Percentiles rank a stretch among this genome's conserved stretches.
phyloP scores from a whole-genome alignment of 768 basidiomycete species.

The Boletus insuetus region DNA sequence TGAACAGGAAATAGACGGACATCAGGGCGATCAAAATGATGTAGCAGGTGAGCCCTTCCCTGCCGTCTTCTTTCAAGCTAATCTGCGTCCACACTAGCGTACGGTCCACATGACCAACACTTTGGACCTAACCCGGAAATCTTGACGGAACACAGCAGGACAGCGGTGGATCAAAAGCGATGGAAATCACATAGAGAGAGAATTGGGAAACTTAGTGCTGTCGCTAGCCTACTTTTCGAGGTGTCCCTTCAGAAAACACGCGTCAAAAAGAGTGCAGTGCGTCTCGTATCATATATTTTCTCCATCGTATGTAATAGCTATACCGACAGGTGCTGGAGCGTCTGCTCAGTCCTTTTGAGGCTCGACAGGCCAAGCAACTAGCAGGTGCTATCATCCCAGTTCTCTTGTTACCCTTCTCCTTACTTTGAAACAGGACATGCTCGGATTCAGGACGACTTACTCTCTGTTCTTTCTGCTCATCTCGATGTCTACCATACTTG shows the following conservation, averaged over 20 bases:
- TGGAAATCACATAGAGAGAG: conserved; percentile 56
- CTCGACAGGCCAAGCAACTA: conserved; percentile 51
- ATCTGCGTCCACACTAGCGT: conserved; percentile 5
- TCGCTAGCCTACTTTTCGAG: conserved; percentile 46
- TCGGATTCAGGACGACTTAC: conserved; percentile 62
- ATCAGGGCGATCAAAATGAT: conserved; percentile 32
- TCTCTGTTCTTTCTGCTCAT: conserved; percentile 64
- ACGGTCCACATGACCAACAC: conserved; percentile 66
- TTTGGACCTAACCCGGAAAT: conserved; percentile 61
- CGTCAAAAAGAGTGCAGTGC: conserved; percentile 23
- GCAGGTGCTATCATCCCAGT: conserved; percentile 38
- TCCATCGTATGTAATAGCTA: not conserved
- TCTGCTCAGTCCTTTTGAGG: conserved; percentile 52
- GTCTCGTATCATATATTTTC: conserved; percentile 6
- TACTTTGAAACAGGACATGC: conserved; percentile 39
- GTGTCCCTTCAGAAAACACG: conserved; percentile 31
- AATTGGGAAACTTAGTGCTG: conserved; percentile 51
- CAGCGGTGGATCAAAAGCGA: conserved; percentile 48
- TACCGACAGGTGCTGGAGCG: conserved; percentile 51
- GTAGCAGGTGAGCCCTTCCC: conserved; percentile 9
- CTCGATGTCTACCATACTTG: conserved; percentile 77
- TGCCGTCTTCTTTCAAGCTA: not conserved
- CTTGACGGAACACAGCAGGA: conserved; percentile 48
- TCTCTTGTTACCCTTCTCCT: not conserved
- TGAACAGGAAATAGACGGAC: conserved; percentile 29